phyloP scores from a whole-genome alignment of 2,329 filamentous ascomycete genomes.

The Huntiella decipiens region DNA sequence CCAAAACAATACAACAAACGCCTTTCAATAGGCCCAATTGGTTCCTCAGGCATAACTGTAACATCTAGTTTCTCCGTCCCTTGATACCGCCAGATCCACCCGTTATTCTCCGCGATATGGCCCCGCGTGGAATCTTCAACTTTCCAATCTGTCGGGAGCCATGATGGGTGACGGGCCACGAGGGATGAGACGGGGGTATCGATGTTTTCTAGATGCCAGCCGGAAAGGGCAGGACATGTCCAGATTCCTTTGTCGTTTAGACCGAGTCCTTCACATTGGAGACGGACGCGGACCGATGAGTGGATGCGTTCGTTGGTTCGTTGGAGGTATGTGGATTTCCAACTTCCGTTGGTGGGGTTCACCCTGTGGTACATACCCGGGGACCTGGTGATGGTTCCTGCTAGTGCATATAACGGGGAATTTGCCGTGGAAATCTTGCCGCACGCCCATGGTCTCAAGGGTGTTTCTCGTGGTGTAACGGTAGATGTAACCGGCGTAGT shows the following conservation, averaged over 20 bases:
- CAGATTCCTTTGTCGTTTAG: conserved; percentile 30
- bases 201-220: conserved; percentile 22
- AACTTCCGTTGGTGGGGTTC: conserved; percentile 22
- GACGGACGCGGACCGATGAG: conserved; percentile 32
- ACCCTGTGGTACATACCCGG: conserved; percentile 30
- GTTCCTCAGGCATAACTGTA: conserved; percentile 31
- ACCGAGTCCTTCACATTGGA: conserved; percentile 30
- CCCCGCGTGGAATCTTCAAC: conserved; percentile 13
- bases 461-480: neutral
- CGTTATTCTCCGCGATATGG: conserved; percentile 14
- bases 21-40: conserved; percentile 32
- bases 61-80: conserved; percentile 24
- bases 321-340: conserved; percentile 23
- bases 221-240: conserved; percentile 25
- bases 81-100: conserved; percentile 36
- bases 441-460: conserved; percentile 28
- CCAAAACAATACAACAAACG: conserved; percentile 27
- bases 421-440: conserved; percentile 24
- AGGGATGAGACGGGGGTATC: neutral
- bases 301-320: conserved; percentile 38
- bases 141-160: conserved; percentile 4
- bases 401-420: conserved; percentile 25
- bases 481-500: neutral
- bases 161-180: neutral
- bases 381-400: conserved; percentile 24